A percentile compares a stretch with the other conserved stretches of the same genome.
Conservation (phyloP, 148 eudicot genomes). For the Rhododendron henanense region DNA sequence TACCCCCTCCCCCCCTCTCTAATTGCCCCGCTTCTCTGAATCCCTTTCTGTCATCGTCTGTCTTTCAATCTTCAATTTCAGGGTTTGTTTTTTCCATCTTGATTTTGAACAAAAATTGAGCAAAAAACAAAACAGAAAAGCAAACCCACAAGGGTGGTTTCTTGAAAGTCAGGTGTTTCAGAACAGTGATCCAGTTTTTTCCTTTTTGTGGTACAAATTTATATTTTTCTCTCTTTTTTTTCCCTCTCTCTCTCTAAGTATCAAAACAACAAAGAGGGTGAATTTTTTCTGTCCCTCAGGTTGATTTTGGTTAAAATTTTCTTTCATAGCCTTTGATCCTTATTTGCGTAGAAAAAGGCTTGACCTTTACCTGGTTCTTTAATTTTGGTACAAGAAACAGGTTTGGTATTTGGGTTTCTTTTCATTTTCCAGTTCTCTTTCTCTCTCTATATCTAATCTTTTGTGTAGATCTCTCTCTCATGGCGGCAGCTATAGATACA, state of each 20-base stretch:
- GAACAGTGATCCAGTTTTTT: slow-evolving; percentile 39
- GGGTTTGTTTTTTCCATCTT: slow-evolving; percentile 31
- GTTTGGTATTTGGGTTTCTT: not conserved
- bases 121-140: not conserved
- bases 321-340: slow-evolving; percentile 19
- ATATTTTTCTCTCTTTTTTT: not conserved
- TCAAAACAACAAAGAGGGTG: slow-evolving; percentile 27
- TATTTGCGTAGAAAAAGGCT: slow-evolving; percentile 16
- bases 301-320: slow-evolving; percentile 7
- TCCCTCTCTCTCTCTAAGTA: not conserved
- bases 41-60: slow-evolving; percentile 57
- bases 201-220: not conserved
- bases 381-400: slow-evolving; percentile 28
- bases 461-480: not conserved
- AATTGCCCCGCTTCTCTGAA: slow-evolving; percentile 41
- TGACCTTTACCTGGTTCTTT: slow-evolving; percentile 21
- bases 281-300: slow-evolving; percentile 29
- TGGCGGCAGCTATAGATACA: slow-evolving; percentile 50
- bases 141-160: slow-evolving; percentile 19
- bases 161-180: slow-evolving; percentile 56
- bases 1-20: not conserved
- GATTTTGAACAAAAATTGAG: not conserved
- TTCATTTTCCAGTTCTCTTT: slow-evolving; percentile 6
- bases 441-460: not conserved
- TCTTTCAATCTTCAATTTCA: slow-evolving; percentile 26